phyloP scores from a whole-genome alignment of 2,329 filamentous ascomycete genomes.

The Pseudogymnoascus sp. region DNA sequence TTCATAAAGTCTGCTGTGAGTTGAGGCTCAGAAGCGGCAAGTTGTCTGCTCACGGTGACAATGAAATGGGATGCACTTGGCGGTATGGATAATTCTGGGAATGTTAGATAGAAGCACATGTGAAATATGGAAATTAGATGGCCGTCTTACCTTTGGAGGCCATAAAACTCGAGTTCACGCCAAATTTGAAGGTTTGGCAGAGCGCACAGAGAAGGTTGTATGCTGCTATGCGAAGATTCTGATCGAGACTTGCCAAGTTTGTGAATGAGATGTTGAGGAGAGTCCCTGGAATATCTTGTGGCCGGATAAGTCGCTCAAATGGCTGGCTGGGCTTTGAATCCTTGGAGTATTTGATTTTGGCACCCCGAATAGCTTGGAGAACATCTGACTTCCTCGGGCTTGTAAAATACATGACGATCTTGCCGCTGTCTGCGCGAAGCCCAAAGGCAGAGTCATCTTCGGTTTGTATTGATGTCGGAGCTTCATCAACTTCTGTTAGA shows the following conservation, averaged over 20 bases:
- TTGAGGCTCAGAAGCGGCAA: slow-evolving; percentile 59
- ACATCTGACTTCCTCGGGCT: slow-evolving; percentile 59
- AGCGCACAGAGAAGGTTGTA: slow-evolving; percentile 63
- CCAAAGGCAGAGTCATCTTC: slow-evolving; percentile 65
- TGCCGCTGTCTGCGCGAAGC: slow-evolving; percentile 61
- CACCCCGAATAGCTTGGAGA: slow-evolving; percentile 55
- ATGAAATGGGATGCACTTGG: slow-evolving; percentile 59
- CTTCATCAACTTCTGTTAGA: slow-evolving; percentile 61
- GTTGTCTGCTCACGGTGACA: slow-evolving; percentile 56
- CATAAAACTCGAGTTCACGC: slow-evolving; percentile 54
- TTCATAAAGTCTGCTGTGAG: slow-evolving; percentile 64
- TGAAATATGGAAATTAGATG: background rate
- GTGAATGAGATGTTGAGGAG: slow-evolving; percentile 61
- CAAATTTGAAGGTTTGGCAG: slow-evolving; percentile 63
- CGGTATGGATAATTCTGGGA: slow-evolving; percentile 55
- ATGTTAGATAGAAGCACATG: slow-evolving; percentile 14
- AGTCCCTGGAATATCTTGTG: slow-evolving; percentile 65
- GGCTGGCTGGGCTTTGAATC: slow-evolving; percentile 55
- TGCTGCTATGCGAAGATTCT: slow-evolving; percentile 54
- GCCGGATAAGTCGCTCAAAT: slow-evolving; percentile 59
- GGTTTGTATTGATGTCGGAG: slow-evolving; percentile 55
- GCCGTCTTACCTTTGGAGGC: slow-evolving; percentile 50
- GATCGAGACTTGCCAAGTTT: slow-evolving; percentile 58
- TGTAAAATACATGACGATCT: slow-evolving; percentile 67
- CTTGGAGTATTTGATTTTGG: slow-evolving; percentile 60